A percentile compares a stretch with the other conserved stretches of the same genome.
phyloP scores from a whole-genome alignment of 495 filamentous ascomycete genomes.

The Penicillium nucicola region DNA sequence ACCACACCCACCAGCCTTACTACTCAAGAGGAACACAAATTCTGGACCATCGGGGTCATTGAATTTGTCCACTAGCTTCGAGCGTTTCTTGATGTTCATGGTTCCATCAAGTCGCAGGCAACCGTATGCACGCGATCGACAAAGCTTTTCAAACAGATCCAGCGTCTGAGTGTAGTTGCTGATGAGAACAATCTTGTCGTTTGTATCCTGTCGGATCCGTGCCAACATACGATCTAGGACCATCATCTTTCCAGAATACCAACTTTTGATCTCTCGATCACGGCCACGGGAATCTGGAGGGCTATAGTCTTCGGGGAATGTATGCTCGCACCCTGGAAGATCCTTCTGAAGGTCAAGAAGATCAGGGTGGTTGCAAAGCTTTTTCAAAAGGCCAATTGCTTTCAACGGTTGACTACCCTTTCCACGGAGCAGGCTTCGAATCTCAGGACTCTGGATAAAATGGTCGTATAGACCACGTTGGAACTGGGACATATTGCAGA shows the following conservation, averaged over 20 bases:
- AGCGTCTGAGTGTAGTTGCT: constrained; percentile 97
- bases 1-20: constrained; percentile 94
- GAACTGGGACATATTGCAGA: constrained; percentile 93
- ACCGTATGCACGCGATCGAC: constrained; percentile 79
- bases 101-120: constrained; percentile 88
- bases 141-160: constrained; percentile 91
- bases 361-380: constrained; percentile 98
- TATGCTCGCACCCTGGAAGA: constrained; percentile 79
- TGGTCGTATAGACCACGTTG: constrained; percentile 92
- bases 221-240: constrained; percentile 98
- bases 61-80: constrained; percentile 98
- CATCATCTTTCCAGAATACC: constrained; percentile 98
- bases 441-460: constrained; percentile 94
- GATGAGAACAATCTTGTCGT: constrained; percentile 99
- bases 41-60: constrained; percentile 90
- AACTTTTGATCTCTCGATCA: constrained; percentile 88
- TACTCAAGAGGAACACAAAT: constrained; percentile 93
- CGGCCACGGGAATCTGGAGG: constrained; percentile 83
- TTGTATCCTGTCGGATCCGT: constrained; percentile 91
- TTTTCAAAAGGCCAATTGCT: constrained; percentile 94
- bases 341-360: constrained; percentile 81
- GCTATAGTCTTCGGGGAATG: constrained; percentile 84
- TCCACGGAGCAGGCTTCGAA: constrained; percentile 85
- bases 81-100: constrained; percentile 95
- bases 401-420: constrained; percentile 97